phyloP scores from a whole-genome alignment of 208 protist genomes.

The Acanthamoeba castellanii region DNA sequence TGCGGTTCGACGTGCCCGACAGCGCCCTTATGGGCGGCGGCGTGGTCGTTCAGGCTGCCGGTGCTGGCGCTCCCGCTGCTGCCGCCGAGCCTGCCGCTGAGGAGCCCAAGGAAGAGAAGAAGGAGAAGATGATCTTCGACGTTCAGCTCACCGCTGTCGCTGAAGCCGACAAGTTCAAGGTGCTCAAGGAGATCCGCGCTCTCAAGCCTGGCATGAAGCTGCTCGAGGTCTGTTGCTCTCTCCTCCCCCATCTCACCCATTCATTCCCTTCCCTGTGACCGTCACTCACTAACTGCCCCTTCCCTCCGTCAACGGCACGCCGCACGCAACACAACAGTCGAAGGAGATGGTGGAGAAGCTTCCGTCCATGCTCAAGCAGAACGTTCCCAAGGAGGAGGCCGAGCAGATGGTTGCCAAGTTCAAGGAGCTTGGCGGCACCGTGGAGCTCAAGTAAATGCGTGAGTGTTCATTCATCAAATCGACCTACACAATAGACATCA shows the following conservation, averaged over 20 bases:
- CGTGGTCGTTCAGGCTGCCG: constrained; percentile 41
- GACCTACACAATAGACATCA: neutral
- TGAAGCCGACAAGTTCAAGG: constrained; percentile 77
- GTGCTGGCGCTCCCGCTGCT: neutral
- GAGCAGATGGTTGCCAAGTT: constrained; percentile 70
- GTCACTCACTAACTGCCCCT: neutral
- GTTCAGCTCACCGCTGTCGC: constrained; percentile 45
- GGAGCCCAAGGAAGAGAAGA: constrained; percentile 64
- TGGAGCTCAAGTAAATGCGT: constrained; percentile 71
- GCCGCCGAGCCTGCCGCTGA: neutral
- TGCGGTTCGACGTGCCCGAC: constrained; percentile 72
- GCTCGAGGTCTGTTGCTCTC: constrained; percentile 31
- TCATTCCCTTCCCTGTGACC: neutral
- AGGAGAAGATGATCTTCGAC: constrained; percentile 68
- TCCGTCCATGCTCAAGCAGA: constrained; percentile 71
- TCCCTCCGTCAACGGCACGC: neutral
- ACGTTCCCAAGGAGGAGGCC: constrained; percentile 70
- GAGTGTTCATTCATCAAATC: neutral
- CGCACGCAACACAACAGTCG: neutral
- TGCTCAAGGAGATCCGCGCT: constrained; percentile 72
- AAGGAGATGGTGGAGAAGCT: constrained; percentile 79
- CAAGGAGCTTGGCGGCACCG: constrained; percentile 73
- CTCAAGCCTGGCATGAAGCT: constrained; percentile 76
- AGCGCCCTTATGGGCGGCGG: constrained; percentile 67
- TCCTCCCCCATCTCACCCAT: neutral